phyloP scores from a whole-genome alignment of 371 early-diverging fungal species.

The Mucor plumbeus region DNA sequence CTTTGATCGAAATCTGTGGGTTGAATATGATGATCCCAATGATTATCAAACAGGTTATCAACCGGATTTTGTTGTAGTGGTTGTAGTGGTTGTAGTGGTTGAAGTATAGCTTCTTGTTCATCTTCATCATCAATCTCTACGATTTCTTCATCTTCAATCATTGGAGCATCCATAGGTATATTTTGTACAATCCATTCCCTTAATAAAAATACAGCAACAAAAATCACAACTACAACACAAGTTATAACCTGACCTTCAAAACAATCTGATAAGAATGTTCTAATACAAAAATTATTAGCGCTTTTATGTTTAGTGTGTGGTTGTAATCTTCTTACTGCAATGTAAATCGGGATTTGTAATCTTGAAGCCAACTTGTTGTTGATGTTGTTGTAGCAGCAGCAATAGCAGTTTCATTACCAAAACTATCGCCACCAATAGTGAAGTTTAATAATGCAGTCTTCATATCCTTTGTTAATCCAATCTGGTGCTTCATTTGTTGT shows the following conservation, averaged over 20 bases:
- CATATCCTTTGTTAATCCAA: neutral
- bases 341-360: conserved; percentile 21
- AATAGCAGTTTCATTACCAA: neutral
- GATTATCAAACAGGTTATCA: conserved; percentile 5
- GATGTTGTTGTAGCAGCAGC: neutral
- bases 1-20: neutral
- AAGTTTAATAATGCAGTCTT: neutral
- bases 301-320: too few species aligned
- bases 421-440: neutral
- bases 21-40: neutral
- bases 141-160: conserved; percentile 11
- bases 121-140: neutral
- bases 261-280: conserved; percentile 77
- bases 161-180: conserved; percentile 48
- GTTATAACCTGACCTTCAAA: conserved; percentile 90
- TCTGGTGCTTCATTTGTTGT: conserved; percentile 14
- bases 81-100: conserved; percentile 4
- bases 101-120: neutral
- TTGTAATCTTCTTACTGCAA: conserved; percentile 17
- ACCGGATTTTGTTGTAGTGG: neutral
- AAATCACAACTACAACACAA: conserved; percentile 73
- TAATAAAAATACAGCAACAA: conserved; percentile 77
- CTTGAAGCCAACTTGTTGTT: conserved; percentile 17
- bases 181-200: conserved; percentile 90
- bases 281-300: conserved; percentile 22